Conservation (phyloP, 2,329 filamentous ascomycete species). For the Trichophyton simii region DNA sequence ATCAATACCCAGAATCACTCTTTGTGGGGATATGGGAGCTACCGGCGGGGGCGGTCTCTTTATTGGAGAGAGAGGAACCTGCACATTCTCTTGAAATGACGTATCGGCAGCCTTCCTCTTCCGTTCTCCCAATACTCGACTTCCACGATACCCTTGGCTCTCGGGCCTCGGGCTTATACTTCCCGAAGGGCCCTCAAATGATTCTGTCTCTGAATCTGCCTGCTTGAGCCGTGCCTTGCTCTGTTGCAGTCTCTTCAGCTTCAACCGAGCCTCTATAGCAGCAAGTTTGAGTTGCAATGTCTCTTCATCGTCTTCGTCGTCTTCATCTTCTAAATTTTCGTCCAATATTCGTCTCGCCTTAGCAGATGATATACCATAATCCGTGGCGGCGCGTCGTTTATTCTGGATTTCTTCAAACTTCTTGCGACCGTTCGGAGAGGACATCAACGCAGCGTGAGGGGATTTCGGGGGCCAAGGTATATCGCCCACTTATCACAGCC, state of each 20-base stretch:
- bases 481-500: slow-evolving; percentile 13
- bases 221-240: slow-evolving; percentile 36
- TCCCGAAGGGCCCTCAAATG: slow-evolving; percentile 9
- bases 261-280: slow-evolving; percentile 77
- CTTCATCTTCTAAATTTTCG: slow-evolving; percentile 16
- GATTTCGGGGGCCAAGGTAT: slow-evolving; percentile 49
- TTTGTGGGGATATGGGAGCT: slow-evolving; percentile 60
- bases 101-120: slow-evolving; percentile 14
- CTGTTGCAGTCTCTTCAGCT: slow-evolving; percentile 73
- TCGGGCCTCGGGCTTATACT: not conserved
- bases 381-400: slow-evolving; percentile 38
- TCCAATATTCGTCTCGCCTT: slow-evolving; percentile 12
- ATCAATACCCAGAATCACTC: slow-evolving; percentile 75
- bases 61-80: slow-evolving; percentile 65
- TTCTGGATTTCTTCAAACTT: slow-evolving; percentile 57
- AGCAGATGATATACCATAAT: slow-evolving; percentile 12
- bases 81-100: slow-evolving; percentile 34
- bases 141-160: slow-evolving; percentile 8
- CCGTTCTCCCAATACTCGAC: slow-evolving; percentile 12
- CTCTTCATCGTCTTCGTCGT: slow-evolving; percentile 65
- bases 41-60: slow-evolving; percentile 37
- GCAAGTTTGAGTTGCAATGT: slow-evolving; percentile 73
- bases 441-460: slow-evolving; percentile 49
- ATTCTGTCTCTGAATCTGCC: slow-evolving; percentile 16
- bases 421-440: slow-evolving; percentile 66